phyloP scores from a whole-genome alignment of 2,329 filamentous ascomycete genomes.

The Colletotrichum sp. region DNA sequence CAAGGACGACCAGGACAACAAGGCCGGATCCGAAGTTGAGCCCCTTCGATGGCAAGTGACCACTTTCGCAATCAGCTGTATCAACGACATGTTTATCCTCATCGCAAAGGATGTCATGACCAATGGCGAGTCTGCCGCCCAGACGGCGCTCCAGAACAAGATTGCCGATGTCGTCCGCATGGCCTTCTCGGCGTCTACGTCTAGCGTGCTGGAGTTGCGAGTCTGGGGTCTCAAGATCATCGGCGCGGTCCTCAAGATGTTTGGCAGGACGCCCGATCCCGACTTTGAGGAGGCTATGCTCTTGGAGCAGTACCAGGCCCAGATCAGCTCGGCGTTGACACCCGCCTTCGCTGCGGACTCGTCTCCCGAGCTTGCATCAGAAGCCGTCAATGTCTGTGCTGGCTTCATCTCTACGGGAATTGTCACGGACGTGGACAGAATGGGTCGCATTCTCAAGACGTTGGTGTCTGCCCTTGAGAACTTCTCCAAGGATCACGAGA shows the following conservation, averaged over 20 bases:
- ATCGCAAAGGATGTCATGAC: conserved; percentile 80
- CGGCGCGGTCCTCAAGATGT: conserved; percentile 91
- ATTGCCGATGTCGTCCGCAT: conserved; percentile 94
- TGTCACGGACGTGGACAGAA: conserved; percentile 96
- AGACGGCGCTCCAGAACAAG: conserved; percentile 78
- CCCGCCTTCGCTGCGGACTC: conserved; percentile 96
- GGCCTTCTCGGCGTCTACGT: conserved; percentile 96
- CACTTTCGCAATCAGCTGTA: conserved; percentile 89
- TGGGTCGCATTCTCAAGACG: conserved; percentile 96
- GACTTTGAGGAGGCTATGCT: conserved; percentile 98
- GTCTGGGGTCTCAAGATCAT: conserved; percentile 94
- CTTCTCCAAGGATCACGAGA: conserved; percentile 82
- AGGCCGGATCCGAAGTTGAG: conserved; percentile 73
- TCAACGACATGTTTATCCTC: conserved; percentile 81
- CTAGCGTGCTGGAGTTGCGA: conserved; percentile 86
- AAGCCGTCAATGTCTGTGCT: conserved; percentile 97
- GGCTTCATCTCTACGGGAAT: conserved; percentile 97
- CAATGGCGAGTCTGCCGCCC: conserved; percentile 79
- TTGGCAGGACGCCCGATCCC: conserved; percentile 92
- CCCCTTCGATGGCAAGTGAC: conserved; percentile 94
- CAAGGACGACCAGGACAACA: conserved; percentile 55
- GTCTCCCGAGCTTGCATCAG: conserved; percentile 91
- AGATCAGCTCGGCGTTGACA: conserved; percentile 95
- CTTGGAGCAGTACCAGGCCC: conserved; percentile 96
- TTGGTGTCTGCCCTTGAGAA: conserved; percentile 90